phyloP scores from a whole-genome alignment of 2,329 filamentous ascomycete genomes.

The Calonectria fujianensis region DNA sequence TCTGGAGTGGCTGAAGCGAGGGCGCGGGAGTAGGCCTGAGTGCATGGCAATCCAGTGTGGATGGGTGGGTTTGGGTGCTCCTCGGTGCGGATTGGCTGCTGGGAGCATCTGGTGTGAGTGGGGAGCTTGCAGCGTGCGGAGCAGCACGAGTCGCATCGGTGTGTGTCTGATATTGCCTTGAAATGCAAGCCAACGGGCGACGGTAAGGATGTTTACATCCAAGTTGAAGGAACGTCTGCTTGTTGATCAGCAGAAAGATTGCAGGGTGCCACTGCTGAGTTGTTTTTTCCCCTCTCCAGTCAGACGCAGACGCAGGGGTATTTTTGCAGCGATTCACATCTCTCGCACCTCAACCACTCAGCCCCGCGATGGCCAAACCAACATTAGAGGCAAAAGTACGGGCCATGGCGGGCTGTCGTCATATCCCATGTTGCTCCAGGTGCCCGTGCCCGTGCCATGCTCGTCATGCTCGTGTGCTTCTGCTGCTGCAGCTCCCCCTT shows the following conservation, averaged over 20 bases:
- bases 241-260: slow-evolving; percentile 25
- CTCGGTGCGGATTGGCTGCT: slow-evolving; percentile 30
- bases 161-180: slow-evolving; percentile 29
- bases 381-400: slow-evolving; percentile 7
- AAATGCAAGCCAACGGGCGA: slow-evolving; percentile 24
- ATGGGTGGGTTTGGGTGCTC: slow-evolving; percentile 32
- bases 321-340: slow-evolving; percentile 4
- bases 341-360: slow-evolving; percentile 6
- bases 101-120: slow-evolving; percentile 34
- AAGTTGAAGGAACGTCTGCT: slow-evolving; percentile 18
- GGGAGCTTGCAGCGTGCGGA: slow-evolving; percentile 27
- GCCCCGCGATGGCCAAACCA: slow-evolving; percentile 19
- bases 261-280: slow-evolving; percentile 26
- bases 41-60: slow-evolving; percentile 26
- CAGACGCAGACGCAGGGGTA: slow-evolving; percentile 13
- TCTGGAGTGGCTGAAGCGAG: slow-evolving; percentile 30
- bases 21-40: slow-evolving; percentile 23
- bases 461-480: slow-evolving; percentile 33
- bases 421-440: slow-evolving; percentile 16
- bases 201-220: slow-evolving; percentile 21
- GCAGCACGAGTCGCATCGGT: slow-evolving; percentile 31
- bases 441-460: slow-evolving; percentile 26
- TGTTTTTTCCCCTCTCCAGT: slow-evolving; percentile 6
- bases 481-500: slow-evolving; percentile 29
- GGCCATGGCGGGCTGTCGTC: slow-evolving; percentile 23